A percentile compares a stretch with the other conserved stretches of the same genome.
These are phyloP conservation scores for Debaryomycetaceae sp. DNA, from an alignment of 1,139 yeast genomes.

Conservation along the genomic window DNA sequence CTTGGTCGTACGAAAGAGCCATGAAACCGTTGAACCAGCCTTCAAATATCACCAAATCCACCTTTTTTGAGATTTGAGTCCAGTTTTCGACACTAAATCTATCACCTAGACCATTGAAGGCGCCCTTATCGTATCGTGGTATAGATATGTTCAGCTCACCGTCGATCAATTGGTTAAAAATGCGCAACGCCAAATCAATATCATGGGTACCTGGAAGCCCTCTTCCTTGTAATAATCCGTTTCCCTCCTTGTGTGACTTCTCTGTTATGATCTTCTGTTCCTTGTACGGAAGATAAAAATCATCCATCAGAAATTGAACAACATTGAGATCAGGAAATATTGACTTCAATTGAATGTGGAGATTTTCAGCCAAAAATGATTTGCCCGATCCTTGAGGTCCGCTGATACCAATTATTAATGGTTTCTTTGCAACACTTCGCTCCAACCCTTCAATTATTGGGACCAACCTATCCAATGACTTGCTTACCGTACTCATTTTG, in stretches of 20 bases:
- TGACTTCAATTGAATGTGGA: slow-evolving; percentile 32
- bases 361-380: slow-evolving; percentile 55
- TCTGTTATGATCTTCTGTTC: slow-evolving; percentile 51
- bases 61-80: slow-evolving; percentile 32
- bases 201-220: slow-evolving; percentile 98
- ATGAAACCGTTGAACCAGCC: slow-evolving; percentile 92
- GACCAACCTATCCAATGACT: slow-evolving; percentile 18
- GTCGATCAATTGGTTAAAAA: slow-evolving; percentile 15
- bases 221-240: slow-evolving; percentile 65
- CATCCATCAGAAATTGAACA: slow-evolving; percentile 76
- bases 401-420: slow-evolving; percentile 65
- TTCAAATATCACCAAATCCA: slow-evolving; percentile 73
- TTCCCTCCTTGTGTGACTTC: slow-evolving; percentile 30
- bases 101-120: slow-evolving; percentile 77
- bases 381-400: slow-evolving; percentile 97
- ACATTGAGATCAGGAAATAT: slow-evolving; percentile 40
- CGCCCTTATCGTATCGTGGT: slow-evolving; percentile 80
- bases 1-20: slow-evolving; percentile 29
- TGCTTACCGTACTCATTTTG: slow-evolving; percentile 14
- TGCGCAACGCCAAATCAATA: slow-evolving; percentile 21
- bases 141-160: slow-evolving; percentile 30
- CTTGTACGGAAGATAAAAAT: slow-evolving; percentile 66
- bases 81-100: slow-evolving; percentile 42
- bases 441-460: slow-evolving; percentile 15
- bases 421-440: slow-evolving; percentile 19